phyloP scores from a whole-genome alignment of 495 filamentous ascomycete genomes.

The Aspergillus egyptiacus region DNA sequence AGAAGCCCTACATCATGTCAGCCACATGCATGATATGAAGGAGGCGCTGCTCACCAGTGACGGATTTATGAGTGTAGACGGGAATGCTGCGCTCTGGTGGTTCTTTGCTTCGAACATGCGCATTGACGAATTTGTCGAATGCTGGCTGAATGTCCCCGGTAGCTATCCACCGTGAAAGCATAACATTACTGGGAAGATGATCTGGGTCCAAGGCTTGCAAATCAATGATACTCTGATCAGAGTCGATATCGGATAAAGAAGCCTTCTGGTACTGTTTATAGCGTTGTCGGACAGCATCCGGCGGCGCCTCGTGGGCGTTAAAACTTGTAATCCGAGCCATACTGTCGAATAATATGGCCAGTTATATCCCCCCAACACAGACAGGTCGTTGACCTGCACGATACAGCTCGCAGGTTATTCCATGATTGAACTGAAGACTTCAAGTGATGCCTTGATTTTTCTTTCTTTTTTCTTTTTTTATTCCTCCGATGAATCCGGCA shows the following conservation, averaged over 20 bases:
- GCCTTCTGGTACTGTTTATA: conserved; percentile 61
- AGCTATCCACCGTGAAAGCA: conserved; percentile 26
- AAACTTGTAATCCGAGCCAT: conserved; percentile 46
- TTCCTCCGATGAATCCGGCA: no score
- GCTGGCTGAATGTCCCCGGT: conserved; percentile 29
- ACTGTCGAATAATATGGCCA: no score
- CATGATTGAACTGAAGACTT: no score
- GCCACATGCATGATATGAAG: conserved; percentile 8
- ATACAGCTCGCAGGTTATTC: no score
- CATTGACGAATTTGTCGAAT: conserved; percentile 29
- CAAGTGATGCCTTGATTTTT: no score
- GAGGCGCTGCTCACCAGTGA: conserved; percentile 32
- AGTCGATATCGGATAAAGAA: conserved; percentile 35
- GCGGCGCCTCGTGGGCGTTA: conserved; percentile 66
- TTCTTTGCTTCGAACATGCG: conserved; percentile 22
- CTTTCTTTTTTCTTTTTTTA: no score
- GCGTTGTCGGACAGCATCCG: conserved; percentile 52
- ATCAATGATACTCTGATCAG: conserved; percentile 47
- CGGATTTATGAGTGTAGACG: conserved; percentile 38
- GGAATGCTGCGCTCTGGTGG: conserved; percentile 29
- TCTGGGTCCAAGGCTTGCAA: conserved; percentile 33
- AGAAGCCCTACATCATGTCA: conserved; percentile 55
- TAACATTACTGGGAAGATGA: conserved; percentile 23
- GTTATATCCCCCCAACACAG: not conserved
- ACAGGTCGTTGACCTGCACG: no score